phyloP scores from a whole-genome alignment of 1,284 basidiomycete species.

The Cutaneotrichosporon sp. region DNA sequence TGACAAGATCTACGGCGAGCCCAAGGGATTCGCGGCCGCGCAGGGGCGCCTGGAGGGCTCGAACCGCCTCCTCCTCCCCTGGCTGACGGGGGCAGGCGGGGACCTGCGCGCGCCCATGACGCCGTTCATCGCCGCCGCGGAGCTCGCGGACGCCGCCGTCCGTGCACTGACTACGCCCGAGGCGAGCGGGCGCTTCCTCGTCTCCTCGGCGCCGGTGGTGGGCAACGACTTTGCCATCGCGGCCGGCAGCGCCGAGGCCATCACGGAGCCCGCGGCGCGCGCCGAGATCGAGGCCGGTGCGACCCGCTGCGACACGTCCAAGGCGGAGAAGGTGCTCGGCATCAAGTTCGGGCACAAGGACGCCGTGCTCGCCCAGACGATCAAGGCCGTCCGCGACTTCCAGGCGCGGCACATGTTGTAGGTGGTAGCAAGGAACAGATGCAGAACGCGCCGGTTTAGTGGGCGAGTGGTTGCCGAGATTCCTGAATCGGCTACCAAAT shows the following conservation, averaged over 20 bases:
- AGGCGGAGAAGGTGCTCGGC: conserved; percentile 37
- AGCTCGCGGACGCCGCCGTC: too few relatives aligned
- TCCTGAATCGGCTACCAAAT: background rate
- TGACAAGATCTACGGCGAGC: conserved; percentile 7
- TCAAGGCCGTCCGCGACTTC: conserved; percentile 7
- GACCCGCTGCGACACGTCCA: conserved; percentile 30
- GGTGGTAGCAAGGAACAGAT: background rate
- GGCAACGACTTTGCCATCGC: too few relatives aligned
- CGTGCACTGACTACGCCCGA: too few relatives aligned
- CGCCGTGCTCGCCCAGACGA: conserved; percentile 28
- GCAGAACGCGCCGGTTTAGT: too few relatives aligned
- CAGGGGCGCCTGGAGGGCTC: background rate
- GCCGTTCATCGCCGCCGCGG: too few relatives aligned
- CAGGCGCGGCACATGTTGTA: background rate
- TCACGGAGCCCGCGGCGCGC: too few relatives aligned
- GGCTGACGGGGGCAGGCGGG: background rate
- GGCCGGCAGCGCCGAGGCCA: too few relatives aligned
- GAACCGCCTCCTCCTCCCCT: background rate
- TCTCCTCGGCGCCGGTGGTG: too few relatives aligned
- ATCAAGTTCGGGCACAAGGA: conserved; percentile 30
- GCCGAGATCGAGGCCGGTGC: background rate
- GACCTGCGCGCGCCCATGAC: background rate
- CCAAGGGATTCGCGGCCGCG: background rate
- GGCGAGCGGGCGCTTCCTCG: too few relatives aligned
- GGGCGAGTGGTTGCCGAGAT: background rate